Base-by-base conservation (phyloP, 805 yeast species). In the Lipomyces sp. region DNA sequence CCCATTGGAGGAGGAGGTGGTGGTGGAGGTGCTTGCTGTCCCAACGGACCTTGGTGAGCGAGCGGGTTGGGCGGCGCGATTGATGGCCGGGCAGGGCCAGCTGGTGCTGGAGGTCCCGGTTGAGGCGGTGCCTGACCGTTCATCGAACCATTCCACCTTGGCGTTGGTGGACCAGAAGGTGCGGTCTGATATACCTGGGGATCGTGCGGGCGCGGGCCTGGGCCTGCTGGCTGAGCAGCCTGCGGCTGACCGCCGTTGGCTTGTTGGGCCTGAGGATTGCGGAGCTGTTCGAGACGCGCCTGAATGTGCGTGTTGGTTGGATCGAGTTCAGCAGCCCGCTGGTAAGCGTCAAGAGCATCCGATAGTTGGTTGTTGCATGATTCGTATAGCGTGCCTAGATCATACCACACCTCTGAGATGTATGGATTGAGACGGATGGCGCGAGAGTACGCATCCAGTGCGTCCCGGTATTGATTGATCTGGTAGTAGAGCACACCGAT, bases 381-480 rank as follows among this genome's bases (percentile, higher is more conserved):
- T 79, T 95, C 99, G 78, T 95, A 95, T 53, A 95, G 81, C 4
- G 98, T 95, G 66, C 99, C 99, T 75, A 95, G 84, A 79, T 95
- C 99, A 79, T 95, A 95, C 99, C 99, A 95, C 33, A 95, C 99
- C 79, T 95, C 99, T 67, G 95, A 87, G 71, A 95, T 90, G 81
- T 93, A 93, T 15, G 99, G 99, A 74, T 95, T 95, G 74, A 95
- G 85, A 73, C 98, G 84, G 67, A 95, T 95, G 10, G 99, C 99
- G 64, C 98, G 83, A 6, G 98, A 93, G 80, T 95, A 95, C 15
- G 99, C 99, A 77, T 95, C 98, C 70, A 95, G 82, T 1, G 99
- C 99, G 77, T 95, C 99, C 64, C 97, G 84, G 80, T 91, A 95
- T 80, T 95, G 99, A 64, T 95, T 87, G 67, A 95, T 94, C 79